phyloP scores from a whole-genome alignment of 805 yeast species.

The Clavispora santaluciae region DNA sequence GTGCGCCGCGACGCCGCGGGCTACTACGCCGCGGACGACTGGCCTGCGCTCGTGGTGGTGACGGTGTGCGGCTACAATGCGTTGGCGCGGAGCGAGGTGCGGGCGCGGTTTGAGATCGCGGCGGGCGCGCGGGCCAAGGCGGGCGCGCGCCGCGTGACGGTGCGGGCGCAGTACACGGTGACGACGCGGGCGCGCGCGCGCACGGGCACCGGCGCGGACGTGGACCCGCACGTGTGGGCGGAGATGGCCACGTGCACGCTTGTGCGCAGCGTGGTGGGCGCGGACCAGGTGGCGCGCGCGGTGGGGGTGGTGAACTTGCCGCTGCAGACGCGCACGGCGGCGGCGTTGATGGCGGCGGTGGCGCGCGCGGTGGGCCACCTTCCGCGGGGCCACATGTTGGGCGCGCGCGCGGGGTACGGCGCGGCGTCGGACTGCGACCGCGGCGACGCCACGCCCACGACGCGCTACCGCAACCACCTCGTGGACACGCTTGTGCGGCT shows the following conservation, averaged over 20 bases:
- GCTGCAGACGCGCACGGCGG: constrained; percentile 20
- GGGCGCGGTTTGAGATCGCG: constrained; percentile 51
- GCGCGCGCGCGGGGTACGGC: constrained; percentile 36
- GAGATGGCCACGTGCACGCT: constrained; percentile 57
- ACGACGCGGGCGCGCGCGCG: constrained; percentile 16
- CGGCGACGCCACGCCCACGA: constrained; percentile 21
- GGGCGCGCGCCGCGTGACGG: constrained; percentile 20
- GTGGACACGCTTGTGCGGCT: constrained; percentile 47
- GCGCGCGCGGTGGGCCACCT: constrained; percentile 40
- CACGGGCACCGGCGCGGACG: constrained; percentile 6
- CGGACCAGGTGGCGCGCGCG: constrained; percentile 51
- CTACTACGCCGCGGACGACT: constrained; percentile 9
- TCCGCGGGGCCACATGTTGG: constrained; percentile 45
- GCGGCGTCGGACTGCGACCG: constrained; percentile 26
- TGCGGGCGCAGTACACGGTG: constrained; percentile 30
- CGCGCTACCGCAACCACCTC: constrained; percentile 45
- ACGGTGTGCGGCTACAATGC: constrained; percentile 71
- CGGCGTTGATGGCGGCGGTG: too few relatives aligned
- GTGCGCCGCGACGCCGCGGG: constrained; percentile 16
- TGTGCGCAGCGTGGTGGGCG: constrained; percentile 49
- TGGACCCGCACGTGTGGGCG: constrained; percentile 41
- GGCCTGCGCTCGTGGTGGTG: constrained; percentile 31
- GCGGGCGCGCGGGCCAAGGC: constrained; percentile 4
- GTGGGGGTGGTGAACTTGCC: constrained; percentile 56
- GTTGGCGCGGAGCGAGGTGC: constrained; percentile 66